These are phyloP conservation scores for Colletotrichum paranaense DNA, from an alignment of 2,329 filamentous ascomycete species.

Conservation along the genomic window DNA sequence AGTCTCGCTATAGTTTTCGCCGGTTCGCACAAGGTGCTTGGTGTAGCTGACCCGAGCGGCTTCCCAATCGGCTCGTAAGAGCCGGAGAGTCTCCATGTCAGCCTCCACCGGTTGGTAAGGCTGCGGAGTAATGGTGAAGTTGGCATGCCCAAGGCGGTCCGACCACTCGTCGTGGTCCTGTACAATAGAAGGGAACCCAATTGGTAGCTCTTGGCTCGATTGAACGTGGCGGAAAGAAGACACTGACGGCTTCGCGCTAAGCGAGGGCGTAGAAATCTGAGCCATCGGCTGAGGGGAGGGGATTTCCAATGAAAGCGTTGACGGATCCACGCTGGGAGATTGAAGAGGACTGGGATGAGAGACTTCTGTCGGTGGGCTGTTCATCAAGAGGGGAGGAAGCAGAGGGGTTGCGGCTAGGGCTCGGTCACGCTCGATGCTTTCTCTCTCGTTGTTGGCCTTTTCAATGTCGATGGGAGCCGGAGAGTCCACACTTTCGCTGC, in stretches of 20 bases:
- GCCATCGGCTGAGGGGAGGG: conserved; percentile 51
- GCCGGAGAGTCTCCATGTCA: conserved; percentile 67
- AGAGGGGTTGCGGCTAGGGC: conserved; percentile 82
- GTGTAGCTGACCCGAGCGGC: conserved; percentile 86
- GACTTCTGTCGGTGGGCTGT: conserved; percentile 62
- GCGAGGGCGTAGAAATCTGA: conserved; percentile 70
- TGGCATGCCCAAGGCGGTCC: conserved; percentile 87
- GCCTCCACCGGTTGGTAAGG: conserved; percentile 78
- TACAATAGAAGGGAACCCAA: conserved; percentile 72
- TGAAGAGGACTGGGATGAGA: conserved; percentile 84
- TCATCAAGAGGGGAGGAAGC: conserved; percentile 81
- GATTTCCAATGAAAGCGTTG: conserved; percentile 52
- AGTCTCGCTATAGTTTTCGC: conserved; percentile 90
- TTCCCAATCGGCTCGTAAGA: conserved; percentile 84
- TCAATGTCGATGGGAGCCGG: conserved; percentile 63
- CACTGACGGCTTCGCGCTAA: conserved; percentile 73
- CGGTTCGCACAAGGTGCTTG: conserved; percentile 87
- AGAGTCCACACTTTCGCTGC: conserved; percentile 63
- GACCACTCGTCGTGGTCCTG: conserved; percentile 86
- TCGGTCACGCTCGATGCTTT: conserved; percentile 67
- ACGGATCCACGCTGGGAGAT: conserved; percentile 81
- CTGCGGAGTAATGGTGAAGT: conserved; percentile 87
- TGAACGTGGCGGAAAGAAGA: conserved; percentile 65
- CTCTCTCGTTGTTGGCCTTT: conserved; percentile 60
- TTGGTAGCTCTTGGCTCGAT: conserved; percentile 55